A percentile compares a stretch with the other conserved stretches of the same genome.
Evolutionary conservation across 1,284 basidiomycete species (phyloP).

Genomic region (Bondarzewia mesenterica): DNA sequence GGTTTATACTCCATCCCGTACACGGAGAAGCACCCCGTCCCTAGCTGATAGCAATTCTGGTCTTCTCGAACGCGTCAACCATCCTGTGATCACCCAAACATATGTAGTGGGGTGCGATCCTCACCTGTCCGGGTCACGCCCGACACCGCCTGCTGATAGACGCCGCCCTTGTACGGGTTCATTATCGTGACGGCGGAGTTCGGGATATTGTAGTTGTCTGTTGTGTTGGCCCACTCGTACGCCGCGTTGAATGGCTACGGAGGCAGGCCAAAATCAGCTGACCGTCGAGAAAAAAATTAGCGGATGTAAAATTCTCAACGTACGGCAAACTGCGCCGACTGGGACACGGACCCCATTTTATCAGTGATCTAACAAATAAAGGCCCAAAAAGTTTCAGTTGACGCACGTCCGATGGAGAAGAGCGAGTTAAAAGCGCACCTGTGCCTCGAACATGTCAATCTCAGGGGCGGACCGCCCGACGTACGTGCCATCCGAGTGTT

Average conservation of each 20-base stretch:
- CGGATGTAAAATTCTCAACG: no score
- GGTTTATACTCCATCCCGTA: constrained; percentile 62
- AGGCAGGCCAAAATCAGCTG: not conserved
- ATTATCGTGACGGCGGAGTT: constrained; percentile 32
- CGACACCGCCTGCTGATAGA: constrained; percentile 40
- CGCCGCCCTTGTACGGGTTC: constrained; percentile 47
- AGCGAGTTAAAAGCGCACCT: constrained; percentile 22
- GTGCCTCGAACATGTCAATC: constrained; percentile 41
- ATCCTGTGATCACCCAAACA: not conserved
- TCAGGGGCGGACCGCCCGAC: constrained; percentile 42
- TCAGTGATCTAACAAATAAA: not conserved
- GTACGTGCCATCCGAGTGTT: constrained; percentile 40
- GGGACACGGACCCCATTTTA: not conserved
- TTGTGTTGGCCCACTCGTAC: constrained; percentile 31
- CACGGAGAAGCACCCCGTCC: constrained; percentile 36
- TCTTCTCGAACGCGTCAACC: not conserved
- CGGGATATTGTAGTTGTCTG: constrained; percentile 32
- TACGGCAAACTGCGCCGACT: constrained; percentile 3
- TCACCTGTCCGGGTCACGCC: constrained; percentile 5
- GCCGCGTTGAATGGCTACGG: constrained; percentile 37
- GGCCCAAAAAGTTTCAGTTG: no score
- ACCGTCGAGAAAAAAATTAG: not conserved
- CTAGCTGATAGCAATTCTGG: constrained; percentile 9
- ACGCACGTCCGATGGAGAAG: constrained; percentile 24
- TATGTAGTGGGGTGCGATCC: not conserved